Percentiles rank a stretch among this genome's conserved stretches.
These are phyloP conservation scores for Malassezia japonica DNA, from an alignment of 1,284 basidiomycete species.

Conservation along the genomic window DNA sequence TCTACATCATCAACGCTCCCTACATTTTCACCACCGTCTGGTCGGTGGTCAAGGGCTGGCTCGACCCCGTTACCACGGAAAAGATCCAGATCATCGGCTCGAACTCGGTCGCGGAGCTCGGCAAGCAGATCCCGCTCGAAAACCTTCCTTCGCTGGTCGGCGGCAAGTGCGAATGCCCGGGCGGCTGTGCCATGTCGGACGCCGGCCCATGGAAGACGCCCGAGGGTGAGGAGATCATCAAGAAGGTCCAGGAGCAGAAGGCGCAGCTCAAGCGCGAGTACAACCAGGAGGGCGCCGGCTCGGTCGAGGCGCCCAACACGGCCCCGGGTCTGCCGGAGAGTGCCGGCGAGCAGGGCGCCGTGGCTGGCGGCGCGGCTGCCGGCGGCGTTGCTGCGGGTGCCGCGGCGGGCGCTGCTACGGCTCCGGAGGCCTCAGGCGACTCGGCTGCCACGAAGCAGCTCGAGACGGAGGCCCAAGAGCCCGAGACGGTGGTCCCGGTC, in stretches of 20 bases:
- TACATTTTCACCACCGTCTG: conserved; percentile 85
- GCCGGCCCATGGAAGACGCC: conserved; percentile 78
- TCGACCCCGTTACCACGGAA: conserved; percentile 84
- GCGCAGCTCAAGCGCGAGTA: conserved; percentile 20
- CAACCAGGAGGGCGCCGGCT: background rate
- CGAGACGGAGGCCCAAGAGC: no score
- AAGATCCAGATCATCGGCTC: conserved; percentile 54
- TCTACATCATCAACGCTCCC: conserved; percentile 73
- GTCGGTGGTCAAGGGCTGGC: conserved; percentile 80
- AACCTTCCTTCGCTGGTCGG: conserved; percentile 78
- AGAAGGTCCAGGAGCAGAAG: conserved; percentile 30
- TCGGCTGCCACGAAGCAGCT: no score
- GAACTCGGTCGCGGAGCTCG: conserved; percentile 33
- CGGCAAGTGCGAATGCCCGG: conserved; percentile 67
- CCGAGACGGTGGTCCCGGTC: background rate
- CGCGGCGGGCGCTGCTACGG: background rate
- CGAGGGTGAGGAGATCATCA: conserved; percentile 41
- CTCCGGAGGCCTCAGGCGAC: no score
- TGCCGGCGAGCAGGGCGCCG: background rate
- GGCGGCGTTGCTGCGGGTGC: background rate
- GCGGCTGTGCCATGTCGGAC: conserved; percentile 78
- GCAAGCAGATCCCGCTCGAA: conserved; percentile 59
- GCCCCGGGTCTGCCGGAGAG: background rate
- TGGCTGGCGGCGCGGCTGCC: background rate
- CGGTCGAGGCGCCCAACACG: background rate